Base-by-base conservation (phyloP, 441 rosid genomes). In the Bocquillonia castaneifolia region DNA sequence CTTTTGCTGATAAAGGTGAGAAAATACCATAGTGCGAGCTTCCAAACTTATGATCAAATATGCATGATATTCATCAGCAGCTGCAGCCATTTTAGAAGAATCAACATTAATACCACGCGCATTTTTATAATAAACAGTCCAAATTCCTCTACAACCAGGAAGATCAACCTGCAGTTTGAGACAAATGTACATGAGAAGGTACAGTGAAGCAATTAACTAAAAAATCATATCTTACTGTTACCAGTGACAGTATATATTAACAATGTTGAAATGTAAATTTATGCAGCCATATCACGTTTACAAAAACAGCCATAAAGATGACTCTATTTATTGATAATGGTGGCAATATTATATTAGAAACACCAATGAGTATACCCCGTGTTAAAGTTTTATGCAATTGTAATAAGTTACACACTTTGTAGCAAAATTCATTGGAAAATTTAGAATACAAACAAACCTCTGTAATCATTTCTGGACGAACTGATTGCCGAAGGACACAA, bases 51-150 rank as follows among this genome's bases (percentile, higher is more conserved):
- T 95, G 81, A 95, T 95, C 80, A 95, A 81, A 85, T 92, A 95
- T 52, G 99, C 99, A 81, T 95, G 99, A 85, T 90, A 95, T 74
- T 95, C 99, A 60, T 90, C 99, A 51, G 84, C 96, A 36, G 74
- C 88, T 26, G 79, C 83, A 58, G 84, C 83, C 51, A 79, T 70
- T 84, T 82, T 93, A 70, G 94, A 87, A 58, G 90, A 80, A 85
- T 93, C 97, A 53, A 70, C 84, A 81, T 73, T 86, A 74, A 82
- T 88, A 64, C 86, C 74, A 63, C 96, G 91, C n/a, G 92, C 76
- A 77, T 84, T 92, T 84, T 95, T 92, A 81, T 92, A 98, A 79
- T 92, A 95, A 71, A 95, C 98, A 23, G 97, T 90, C 99, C 99
- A 95, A 80, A 95, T 90, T 79, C 96, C 99, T 83, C 84, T 89